Evolutionary conservation across 1,139 yeast species (phyloP).

Genomic region (Candida sp.): DNA sequence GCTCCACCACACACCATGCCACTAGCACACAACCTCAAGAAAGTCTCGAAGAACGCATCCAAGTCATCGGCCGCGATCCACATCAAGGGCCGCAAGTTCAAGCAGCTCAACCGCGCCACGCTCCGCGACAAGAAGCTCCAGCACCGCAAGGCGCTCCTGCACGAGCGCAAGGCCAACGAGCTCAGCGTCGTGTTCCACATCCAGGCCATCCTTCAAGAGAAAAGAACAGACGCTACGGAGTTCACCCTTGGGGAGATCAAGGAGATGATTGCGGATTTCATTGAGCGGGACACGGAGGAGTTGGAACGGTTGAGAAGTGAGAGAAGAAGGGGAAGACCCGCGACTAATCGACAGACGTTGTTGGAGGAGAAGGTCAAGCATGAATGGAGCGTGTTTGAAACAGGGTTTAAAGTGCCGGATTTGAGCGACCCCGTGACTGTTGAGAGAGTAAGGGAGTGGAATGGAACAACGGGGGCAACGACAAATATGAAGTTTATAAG

Average conservation of each 20-base stretch:
- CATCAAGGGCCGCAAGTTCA: slow-evolving; percentile 88
- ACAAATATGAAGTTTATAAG: slow-evolving; percentile 56
- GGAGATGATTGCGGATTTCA: slow-evolving; percentile 61
- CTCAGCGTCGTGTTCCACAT: slow-evolving; percentile 61
- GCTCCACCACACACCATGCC: slow-evolving; percentile 56
- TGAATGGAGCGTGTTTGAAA: slow-evolving; percentile 62
- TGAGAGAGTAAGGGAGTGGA: slow-evolving; percentile 68
- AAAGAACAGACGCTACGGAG: slow-evolving; percentile 35
- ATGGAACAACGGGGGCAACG: slow-evolving; percentile 82
- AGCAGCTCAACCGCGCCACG: slow-evolving; percentile 85
- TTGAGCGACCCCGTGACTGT: slow-evolving; percentile 66
- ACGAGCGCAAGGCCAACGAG: slow-evolving; percentile 63
- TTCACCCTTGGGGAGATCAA: slow-evolving; percentile 65
- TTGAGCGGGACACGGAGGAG: slow-evolving; percentile 78
- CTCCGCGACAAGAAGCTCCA: slow-evolving; percentile 76
- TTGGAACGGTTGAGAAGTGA: slow-evolving; percentile 56
- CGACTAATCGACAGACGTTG: slow-evolving; percentile 67
- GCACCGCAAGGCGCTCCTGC: slow-evolving; percentile 45
- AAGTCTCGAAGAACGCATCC: slow-evolving; percentile 67
- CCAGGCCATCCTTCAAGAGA: slow-evolving; percentile 61
- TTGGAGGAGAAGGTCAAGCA: slow-evolving; percentile 64
- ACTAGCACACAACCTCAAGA: slow-evolving; percentile 70
- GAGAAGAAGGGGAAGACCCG: slow-evolving; percentile 90
- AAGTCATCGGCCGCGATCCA: slow-evolving; percentile 72
- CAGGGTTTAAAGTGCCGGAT: slow-evolving; percentile 82